phyloP scores from a whole-genome alignment of 2,329 filamentous ascomycete species.

The Aspergillus nomiae region DNA sequence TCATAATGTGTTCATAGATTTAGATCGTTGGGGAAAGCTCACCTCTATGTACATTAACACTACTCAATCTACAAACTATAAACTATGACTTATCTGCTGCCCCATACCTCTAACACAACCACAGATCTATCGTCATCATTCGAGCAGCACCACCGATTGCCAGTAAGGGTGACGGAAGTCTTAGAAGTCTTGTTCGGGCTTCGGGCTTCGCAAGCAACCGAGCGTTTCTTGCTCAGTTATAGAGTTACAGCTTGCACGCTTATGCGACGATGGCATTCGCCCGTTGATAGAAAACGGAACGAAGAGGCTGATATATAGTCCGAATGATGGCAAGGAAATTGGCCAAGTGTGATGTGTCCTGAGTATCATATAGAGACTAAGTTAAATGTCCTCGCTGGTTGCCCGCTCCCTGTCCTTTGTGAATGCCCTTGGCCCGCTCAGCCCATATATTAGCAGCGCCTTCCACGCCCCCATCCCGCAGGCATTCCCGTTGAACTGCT shows the following conservation, averaged over 20 bases:
- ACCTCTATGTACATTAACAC: background rate
- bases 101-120: background rate
- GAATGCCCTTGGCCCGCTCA: constrained; percentile 51
- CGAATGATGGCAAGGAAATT: background rate
- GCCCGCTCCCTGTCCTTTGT: constrained; percentile 48
- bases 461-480: constrained; percentile 46
- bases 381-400: constrained; percentile 20
- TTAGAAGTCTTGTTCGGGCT: background rate
- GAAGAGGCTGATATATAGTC: background rate
- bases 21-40: background rate
- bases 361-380: background rate
- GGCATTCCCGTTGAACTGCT: constrained; percentile 60
- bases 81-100: background rate
- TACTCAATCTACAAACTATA: background rate
- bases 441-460: constrained; percentile 54
- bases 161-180: background rate
- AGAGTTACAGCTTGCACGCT: too few relatives aligned
- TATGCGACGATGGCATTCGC: too few relatives aligned
- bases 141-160: background rate
- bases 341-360: background rate
- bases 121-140: background rate
- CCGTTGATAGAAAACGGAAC: background rate
- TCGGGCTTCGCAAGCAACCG: background rate
- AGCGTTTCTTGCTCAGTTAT: too few relatives aligned
- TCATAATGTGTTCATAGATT: background rate